Base-by-base conservation (phyloP, 192 early-diverging fungal genomes). In the Dissophora globulifera region DNA sequence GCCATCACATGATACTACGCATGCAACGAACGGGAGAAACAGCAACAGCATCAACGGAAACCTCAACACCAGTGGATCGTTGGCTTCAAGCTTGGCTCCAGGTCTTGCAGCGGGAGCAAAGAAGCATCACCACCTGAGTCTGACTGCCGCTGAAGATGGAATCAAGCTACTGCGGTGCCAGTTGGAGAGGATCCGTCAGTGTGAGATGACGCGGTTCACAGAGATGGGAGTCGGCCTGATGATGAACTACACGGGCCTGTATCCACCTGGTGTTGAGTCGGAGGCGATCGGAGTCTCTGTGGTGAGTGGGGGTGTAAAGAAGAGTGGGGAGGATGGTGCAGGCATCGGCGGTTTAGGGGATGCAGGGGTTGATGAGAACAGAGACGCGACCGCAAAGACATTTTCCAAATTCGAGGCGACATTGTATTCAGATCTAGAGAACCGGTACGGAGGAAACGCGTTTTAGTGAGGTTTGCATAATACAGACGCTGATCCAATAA, bases 111-210 rank as follows among this genome's bases (percentile, higher is more conserved):
- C 70, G 12, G 70, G 70, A 0, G 50, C 62, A 2, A 76, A 76
- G 52, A 76, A 75, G 40, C 71, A 75, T 22, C 72, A 76, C 33
- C 72, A 76, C 26, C 27, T 76, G 38, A 76, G 72, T 35, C 27
- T 76, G 43, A 76, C 72, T 0, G 72, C 72, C 11, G 72, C 72
- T 0, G 72, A 76, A 23, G 72, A 76, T 25, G 72, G 72, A 0
- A 76, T 76, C 57, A 76, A 76, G 64, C 29, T 76, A 31, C 49
- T 76, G 13, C 40, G 58, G n/a, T 76, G 72, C 22, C 72, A 76
- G 16, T 22, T 76, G 23, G 72, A 76, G 58, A 17, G 72, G 43
- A 76, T 76, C 29, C 72, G 72, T 25, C 72, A 76, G 25, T 67
- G 46, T 4, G 72, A 76, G 63, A 76, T 76, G 57, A 67, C 72